Evolutionary conservation across 345 rosid genomes (phyloP).

Genomic region (Linum lewisii): DNA sequence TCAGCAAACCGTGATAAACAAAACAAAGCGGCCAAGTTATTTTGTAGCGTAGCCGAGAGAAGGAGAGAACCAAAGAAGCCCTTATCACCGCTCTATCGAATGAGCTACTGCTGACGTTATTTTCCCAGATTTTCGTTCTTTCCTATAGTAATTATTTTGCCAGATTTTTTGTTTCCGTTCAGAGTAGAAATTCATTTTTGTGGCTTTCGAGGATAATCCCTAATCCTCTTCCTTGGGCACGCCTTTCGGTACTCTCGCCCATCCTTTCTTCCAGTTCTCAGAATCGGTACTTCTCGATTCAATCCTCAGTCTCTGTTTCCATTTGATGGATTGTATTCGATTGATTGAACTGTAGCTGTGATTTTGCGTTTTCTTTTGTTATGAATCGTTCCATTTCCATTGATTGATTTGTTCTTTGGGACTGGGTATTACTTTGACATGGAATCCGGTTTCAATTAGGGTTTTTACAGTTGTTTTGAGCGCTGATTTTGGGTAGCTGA

Average conservation of each 20-base stretch:
- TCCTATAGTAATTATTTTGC: too few species aligned
- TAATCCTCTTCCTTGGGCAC: slow-evolving; percentile 22
- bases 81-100: slow-evolving; percentile 37
- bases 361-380: background rate
- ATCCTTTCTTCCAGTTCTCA: background rate
- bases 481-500: background rate
- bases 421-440: background rate
- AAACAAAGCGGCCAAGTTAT: background rate
- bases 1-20: background rate
- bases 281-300: background rate
- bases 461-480: background rate
- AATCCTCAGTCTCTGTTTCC: background rate
- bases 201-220: slow-evolving; percentile 29
- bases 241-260: slow-evolving; percentile 20
- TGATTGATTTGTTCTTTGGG: too few species aligned
- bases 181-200: slow-evolving; percentile 7
- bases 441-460: background rate
- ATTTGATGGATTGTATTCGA: background rate
- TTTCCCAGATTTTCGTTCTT: background rate
- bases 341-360: background rate
- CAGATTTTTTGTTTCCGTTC: background rate
- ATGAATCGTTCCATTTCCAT: background rate
- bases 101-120: slow-evolving; percentile 18
- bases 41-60: slow-evolving; percentile 11
- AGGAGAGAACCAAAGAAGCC: slow-evolving; percentile 61